phyloP scores from a whole-genome alignment of 2,329 filamentous ascomycete genomes.

The Epichloe sibirici region DNA sequence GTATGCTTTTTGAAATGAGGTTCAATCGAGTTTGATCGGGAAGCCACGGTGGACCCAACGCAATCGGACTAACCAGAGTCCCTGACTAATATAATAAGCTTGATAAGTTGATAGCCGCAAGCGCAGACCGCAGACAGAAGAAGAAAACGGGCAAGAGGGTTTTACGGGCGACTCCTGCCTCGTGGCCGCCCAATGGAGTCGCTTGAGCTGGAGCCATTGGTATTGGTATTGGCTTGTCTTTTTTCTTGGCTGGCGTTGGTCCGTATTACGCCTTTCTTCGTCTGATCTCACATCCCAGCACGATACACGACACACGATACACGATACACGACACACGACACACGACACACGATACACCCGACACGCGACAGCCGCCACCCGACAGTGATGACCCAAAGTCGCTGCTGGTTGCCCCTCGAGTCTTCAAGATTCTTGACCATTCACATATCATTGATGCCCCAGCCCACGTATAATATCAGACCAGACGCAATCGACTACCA shows the following conservation, averaged over 20 bases:
- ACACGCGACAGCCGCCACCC: no score
- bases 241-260: no score
- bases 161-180: constrained; percentile 1
- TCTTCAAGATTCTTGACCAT: no score
- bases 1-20: not conserved
- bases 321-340: no score
- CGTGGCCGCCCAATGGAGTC: not conserved
- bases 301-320: not conserved
- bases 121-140: constrained; percentile 1
- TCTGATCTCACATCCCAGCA: not conserved
- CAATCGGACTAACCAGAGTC: not conserved
- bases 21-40: constrained; percentile 1
- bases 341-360: no score
- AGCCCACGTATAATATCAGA: no score
- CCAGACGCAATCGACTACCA: no score
- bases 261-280: not conserved
- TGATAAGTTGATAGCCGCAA: constrained; percentile 1
- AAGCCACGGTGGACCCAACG: constrained; percentile 1
- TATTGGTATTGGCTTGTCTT: no score
- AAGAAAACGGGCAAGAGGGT: constrained; percentile 1
- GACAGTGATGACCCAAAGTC: no score
- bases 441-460: no score
- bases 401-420: no score
- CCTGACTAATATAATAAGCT: not conserved
- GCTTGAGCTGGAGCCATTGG: not conserved